A percentile compares a stretch with the other conserved stretches of the same genome.
Conservation (phyloP, 805 yeast species). For the Pichia cabralensis region DNA sequence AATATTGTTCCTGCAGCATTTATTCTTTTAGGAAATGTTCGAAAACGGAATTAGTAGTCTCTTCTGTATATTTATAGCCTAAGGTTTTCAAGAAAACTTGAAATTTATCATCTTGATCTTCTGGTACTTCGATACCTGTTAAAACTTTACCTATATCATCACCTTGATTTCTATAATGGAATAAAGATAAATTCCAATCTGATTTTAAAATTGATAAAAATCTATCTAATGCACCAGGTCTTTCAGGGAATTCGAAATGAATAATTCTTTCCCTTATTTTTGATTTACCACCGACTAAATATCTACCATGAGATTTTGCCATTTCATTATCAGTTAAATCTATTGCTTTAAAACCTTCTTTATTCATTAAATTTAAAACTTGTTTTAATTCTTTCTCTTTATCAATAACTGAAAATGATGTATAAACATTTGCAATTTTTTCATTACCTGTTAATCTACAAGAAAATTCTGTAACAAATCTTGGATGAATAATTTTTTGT, state of each 20-base stretch:
- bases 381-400: slow-evolving; percentile 62
- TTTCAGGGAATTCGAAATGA: slow-evolving; percentile 92
- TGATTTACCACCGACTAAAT: slow-evolving; percentile 88
- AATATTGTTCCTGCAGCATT: too few species aligned
- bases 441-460: slow-evolving; percentile 57
- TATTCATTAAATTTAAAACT: slow-evolving; percentile 48
- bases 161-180: slow-evolving; percentile 97
- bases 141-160: slow-evolving; percentile 88
- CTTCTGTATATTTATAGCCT: slow-evolving; percentile 73
- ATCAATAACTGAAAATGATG: slow-evolving; percentile 78
- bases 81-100: slow-evolving; percentile 56
- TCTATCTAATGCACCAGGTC: slow-evolving; percentile 86
- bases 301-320: slow-evolving; percentile 95
- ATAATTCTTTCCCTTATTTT: slow-evolving; percentile 67
- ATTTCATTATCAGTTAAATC: slow-evolving; percentile 89
- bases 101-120: slow-evolving; percentile 52
- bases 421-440: slow-evolving; percentile 65
- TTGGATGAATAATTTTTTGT: slow-evolving; percentile 72
- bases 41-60: slow-evolving; percentile 80
- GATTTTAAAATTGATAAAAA: slow-evolving; percentile 64
- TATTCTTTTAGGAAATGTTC: slow-evolving; percentile 48
- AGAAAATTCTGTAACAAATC: slow-evolving; percentile 89
- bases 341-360: slow-evolving; percentile 59
- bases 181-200: slow-evolving; percentile 86
- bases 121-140: slow-evolving; percentile 84